Conservation (phyloP, 805 yeast species). For the Teunomyces pallodes region DNA sequence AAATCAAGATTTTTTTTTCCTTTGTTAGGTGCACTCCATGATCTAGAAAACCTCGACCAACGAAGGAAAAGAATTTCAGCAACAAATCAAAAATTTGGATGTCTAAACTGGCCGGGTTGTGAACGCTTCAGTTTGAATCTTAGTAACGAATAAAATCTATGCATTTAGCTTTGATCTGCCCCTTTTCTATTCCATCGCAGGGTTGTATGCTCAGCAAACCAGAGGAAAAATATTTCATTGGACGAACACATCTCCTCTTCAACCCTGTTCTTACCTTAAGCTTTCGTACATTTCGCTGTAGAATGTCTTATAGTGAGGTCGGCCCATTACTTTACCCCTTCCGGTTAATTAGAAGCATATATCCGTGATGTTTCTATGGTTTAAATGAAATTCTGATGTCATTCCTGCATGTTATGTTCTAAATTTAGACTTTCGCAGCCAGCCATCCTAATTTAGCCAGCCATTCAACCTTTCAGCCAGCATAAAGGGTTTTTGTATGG, state of each 20-base stretch:
- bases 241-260: background rate
- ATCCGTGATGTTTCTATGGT: background rate
- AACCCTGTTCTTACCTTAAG: background rate
- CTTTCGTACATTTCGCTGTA: background rate
- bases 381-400: background rate
- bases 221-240: background rate
- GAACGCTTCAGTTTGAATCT: too few species aligned
- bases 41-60: too few species aligned
- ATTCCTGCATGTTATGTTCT: background rate
- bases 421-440: conserved; percentile 2
- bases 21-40: too few species aligned
- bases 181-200: too few species aligned
- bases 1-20: too few species aligned
- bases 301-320: background rate
- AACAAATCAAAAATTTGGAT: too few species aligned
- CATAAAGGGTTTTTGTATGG: background rate
- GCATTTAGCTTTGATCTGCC: too few species aligned
- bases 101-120: too few species aligned
- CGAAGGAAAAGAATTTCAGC: too few species aligned
- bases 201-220: too few species aligned
- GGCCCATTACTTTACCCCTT: conserved; percentile 1
- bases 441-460: conserved; percentile 1
- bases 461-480: background rate
- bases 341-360: background rate
- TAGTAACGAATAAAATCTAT: too few species aligned